phyloP scores from a whole-genome alignment of 1,139 yeast genomes.

The Candida sanyaensis region DNA sequence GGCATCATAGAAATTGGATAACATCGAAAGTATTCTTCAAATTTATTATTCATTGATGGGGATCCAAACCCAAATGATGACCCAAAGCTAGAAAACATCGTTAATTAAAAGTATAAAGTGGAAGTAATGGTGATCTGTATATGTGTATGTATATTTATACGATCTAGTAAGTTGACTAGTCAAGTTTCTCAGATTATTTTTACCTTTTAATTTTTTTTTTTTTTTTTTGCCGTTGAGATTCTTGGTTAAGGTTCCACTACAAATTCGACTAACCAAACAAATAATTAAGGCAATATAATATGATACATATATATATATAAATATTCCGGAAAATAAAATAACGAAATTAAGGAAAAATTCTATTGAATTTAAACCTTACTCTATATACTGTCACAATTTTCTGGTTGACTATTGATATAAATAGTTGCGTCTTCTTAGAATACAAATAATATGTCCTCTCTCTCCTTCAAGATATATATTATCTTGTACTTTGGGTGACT shows the following conservation, averaged over 20 bases:
- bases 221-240: slow-evolving; percentile 4
- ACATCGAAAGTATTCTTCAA: slow-evolving; percentile 86
- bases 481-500: slow-evolving; percentile 16
- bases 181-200: background rate
- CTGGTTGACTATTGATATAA: background rate
- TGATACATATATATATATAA: background rate
- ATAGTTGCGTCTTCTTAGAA: background rate
- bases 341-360: background rate
- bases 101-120: background rate
- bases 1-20: slow-evolving; percentile 94
- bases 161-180: too few species aligned
- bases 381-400: background rate
- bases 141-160: too few species aligned
- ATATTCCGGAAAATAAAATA: background rate
- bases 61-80: slow-evolving; percentile 35
- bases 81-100: slow-evolving; percentile 50
- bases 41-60: slow-evolving; percentile 32
- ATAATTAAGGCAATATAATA: too few species aligned
- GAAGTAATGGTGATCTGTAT: too few species aligned
- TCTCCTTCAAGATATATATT: background rate
- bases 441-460: too few species aligned
- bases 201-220: background rate
- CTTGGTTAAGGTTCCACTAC: background rate
- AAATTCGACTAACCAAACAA: too few species aligned
- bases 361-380: background rate